phyloP scores from a whole-genome alignment of 345 rosid species.

The Geranium brycei region DNA sequence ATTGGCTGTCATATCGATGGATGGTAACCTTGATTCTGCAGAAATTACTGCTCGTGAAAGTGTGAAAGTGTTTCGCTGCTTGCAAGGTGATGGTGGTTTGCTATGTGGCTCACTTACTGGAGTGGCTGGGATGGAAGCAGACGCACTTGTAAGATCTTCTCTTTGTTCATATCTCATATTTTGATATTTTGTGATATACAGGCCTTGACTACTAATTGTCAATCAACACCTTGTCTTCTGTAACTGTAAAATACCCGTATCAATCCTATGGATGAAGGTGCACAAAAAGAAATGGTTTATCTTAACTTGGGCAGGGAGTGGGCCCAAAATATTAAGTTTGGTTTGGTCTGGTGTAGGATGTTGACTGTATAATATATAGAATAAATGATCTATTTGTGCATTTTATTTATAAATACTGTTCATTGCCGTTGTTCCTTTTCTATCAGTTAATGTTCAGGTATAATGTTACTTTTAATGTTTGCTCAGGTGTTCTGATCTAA shows the following conservation, averaged over 20 bases:
- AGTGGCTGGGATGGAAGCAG: conserved; percentile 92
- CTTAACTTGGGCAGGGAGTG: not conserved
- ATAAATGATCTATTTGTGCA: not conserved
- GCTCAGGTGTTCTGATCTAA: not conserved
- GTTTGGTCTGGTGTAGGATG: not conserved
- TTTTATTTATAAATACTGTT: not conserved
- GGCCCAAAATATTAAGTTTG: not conserved
- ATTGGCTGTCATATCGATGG: conserved; percentile 72
- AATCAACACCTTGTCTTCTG: not conserved
- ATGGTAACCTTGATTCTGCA: conserved; percentile 72
- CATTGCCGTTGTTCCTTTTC: not conserved
- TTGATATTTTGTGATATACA: not conserved
- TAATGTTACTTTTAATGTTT: not conserved
- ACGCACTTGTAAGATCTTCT: conserved; percentile 67
- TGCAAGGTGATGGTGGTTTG: conserved; percentile 96
- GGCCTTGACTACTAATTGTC: not conserved
- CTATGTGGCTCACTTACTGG: conserved; percentile 91
- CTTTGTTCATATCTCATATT: conserved; percentile 1
- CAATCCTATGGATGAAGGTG: not conserved
- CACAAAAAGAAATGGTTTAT: not conserved
- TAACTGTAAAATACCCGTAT: not conserved
- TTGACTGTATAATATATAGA: not conserved
- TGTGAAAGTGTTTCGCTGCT: conserved; percentile 73
- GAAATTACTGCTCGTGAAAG: conserved; percentile 76
- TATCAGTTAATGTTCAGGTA: too few species aligned